Evolutionary conservation across 1,284 basidiomycete genomes (phyloP), one percentile per base, ranked within the genome.

Genomic region (Leccinum huronense): DNA sequence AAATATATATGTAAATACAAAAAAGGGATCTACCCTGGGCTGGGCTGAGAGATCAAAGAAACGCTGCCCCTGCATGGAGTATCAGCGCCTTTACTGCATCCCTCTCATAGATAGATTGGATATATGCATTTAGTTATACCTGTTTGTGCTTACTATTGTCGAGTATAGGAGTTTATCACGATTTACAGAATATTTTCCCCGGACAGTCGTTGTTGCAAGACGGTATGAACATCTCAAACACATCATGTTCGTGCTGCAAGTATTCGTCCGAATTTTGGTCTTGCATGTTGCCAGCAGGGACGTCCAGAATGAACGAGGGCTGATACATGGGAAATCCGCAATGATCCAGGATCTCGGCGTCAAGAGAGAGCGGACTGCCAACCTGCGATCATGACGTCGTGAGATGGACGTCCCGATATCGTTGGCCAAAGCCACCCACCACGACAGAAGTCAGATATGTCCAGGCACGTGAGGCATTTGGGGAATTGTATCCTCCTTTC

Each of bases 401-500:
- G 53, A 63, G 34, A 59, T 14, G 7, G 13, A 19, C 19, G 14
- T n/a, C 34, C n/a, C 10, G 27, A 56, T 42, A 23, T 16, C 10
- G 1, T 9, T 33, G 33, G 34, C 38, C 34, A 53, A 30, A 23
- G 19, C n/a, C 31, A 63, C 59, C 19, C 68, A 93, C 90, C 31
- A 86, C 84, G 2, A 91, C 78, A 0, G 89, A 88, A 0, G 93
- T 96, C 16, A 95, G 77, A 68, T 87, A 87, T 0, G 93, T 82
- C 93, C 93, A 97, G 0, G 91, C 90, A 19, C 94, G 84, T 1
- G 94, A 93, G 1, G 87, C 87, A 69, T 96, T 96, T 0, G 91
- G 80, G 13, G 85, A 84, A 71, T 91, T 82, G 71, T 97, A 97
- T 0, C 95, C 95, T 6, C 94, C 93, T 84, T 64, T 48, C 9